These are phyloP conservation scores for Colletotrichum karsti DNA, from an alignment of 2,329 filamentous ascomycete species.

Conservation along the genomic window DNA sequence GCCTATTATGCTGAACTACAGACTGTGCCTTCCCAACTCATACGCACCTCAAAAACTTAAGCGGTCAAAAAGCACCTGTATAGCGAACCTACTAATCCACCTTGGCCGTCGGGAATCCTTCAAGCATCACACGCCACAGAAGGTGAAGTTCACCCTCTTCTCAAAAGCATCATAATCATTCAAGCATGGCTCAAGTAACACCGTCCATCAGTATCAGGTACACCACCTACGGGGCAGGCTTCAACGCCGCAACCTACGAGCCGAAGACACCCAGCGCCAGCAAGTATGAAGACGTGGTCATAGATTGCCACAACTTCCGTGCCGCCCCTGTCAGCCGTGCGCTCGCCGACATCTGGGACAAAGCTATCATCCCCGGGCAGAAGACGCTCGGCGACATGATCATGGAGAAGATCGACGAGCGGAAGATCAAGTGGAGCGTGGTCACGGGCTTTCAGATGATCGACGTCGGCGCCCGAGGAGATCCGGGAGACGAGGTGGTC, in stretches of 20 bases:
- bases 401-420: neutral
- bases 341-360: neutral
- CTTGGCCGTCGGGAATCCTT: too few species aligned
- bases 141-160: too few species aligned
- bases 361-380: neutral
- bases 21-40: too few species aligned
- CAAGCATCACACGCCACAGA: too few species aligned
- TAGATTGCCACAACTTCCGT: neutral
- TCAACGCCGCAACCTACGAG: neutral
- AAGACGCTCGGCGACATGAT: neutral
- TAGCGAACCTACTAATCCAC: too few species aligned
- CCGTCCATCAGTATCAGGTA: neutral
- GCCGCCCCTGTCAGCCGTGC: neutral
- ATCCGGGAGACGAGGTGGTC: neutral
- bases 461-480: neutral
- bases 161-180: neutral
- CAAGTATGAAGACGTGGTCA: neutral
- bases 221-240: neutral
- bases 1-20: too few species aligned
- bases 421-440: neutral
- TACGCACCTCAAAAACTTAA: too few species aligned
- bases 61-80: too few species aligned
- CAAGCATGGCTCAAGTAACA: neutral
- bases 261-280: neutral
- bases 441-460: neutral